Conservation (phyloP, 83 land plant genomes). For the Diphasiastrum complanatum region DNA sequence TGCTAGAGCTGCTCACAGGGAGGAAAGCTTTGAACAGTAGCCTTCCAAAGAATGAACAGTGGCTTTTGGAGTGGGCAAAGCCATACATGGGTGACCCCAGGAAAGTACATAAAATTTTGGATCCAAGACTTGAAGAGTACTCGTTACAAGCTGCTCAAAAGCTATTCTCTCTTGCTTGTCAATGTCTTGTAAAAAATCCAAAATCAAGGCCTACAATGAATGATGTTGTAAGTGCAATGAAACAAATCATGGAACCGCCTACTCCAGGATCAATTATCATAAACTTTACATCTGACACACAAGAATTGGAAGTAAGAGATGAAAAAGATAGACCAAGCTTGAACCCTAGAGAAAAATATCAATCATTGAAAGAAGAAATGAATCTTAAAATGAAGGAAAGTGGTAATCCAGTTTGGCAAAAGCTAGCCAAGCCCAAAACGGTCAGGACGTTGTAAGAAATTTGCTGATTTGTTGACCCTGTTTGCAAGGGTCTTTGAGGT, state of each 20-base stretch:
- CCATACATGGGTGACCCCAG: conserved; percentile 35
- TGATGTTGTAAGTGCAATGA: conserved; percentile 42
- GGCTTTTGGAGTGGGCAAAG: conserved; percentile 57
- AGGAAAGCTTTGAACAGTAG: conserved; percentile 46
- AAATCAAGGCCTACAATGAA: conserved; percentile 56
- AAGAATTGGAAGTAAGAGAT: too few relatives aligned
- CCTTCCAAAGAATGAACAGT: conserved; percentile 46
- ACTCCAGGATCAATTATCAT: too few relatives aligned
- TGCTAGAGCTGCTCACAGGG: conserved; percentile 60
- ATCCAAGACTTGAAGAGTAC: conserved; percentile 44
- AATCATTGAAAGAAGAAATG: too few relatives aligned
- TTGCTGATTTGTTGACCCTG: too few relatives aligned
- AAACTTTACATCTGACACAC: too few relatives aligned
- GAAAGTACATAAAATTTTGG: conserved; percentile 44
- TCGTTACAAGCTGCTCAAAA: conserved; percentile 38
- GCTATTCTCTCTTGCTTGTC: conserved; percentile 43
- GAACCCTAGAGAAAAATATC: too few relatives aligned
- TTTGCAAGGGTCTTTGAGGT: too few relatives aligned
- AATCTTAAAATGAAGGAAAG: too few relatives aligned
- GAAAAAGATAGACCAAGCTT: too few relatives aligned
- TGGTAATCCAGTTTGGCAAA: too few relatives aligned
- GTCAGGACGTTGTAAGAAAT: too few relatives aligned
- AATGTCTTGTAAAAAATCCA: conserved; percentile 42
- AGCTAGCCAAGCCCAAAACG: too few relatives aligned
- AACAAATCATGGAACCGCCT: conserved; percentile 47